Conservation (phyloP, 2,329 filamentous ascomycete species). For the Monosporascus sp. region DNA sequence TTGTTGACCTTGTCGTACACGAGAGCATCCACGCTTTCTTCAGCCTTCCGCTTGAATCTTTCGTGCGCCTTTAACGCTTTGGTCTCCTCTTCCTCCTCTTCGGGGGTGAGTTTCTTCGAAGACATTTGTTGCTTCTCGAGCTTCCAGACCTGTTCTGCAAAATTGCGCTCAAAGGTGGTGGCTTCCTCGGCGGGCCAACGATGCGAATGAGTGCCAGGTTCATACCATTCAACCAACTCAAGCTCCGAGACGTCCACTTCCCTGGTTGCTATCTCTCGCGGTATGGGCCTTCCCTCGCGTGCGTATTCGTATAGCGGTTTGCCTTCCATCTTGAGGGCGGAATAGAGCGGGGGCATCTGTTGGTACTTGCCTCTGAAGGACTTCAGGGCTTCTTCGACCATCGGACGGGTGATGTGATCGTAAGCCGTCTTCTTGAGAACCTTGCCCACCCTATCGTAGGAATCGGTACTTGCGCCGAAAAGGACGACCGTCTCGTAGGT, state of each 20-base stretch:
- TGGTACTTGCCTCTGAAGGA: constrained; percentile 77
- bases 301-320: constrained; percentile 97
- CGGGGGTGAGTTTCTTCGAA: constrained; percentile 44
- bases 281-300: constrained; percentile 79
- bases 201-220: constrained; percentile 74
- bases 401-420: constrained; percentile 72
- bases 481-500: constrained; percentile 84
- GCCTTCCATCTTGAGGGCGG: constrained; percentile 85
- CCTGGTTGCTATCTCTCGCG: constrained; percentile 75
- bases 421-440: constrained; percentile 71
- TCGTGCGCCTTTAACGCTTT: constrained; percentile 52
- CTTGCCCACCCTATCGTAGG: constrained; percentile 83
- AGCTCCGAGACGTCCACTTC: constrained; percentile 73
- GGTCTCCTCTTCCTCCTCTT: constrained; percentile 51
- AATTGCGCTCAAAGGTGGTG: constrained; percentile 65
- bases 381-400: constrained; percentile 70
- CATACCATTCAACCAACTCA: constrained; percentile 78
- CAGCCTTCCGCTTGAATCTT: constrained; percentile 52
- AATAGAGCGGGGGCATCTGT: constrained; percentile 90
- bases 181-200: constrained; percentile 78
- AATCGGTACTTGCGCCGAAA: constrained; percentile 89
- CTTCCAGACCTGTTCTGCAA: constrained; percentile 68
- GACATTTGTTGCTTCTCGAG: constrained; percentile 52
- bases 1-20: constrained; percentile 45
- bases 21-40: constrained; percentile 52